phyloP scores from a whole-genome alignment of 352 stramenopile genomes.

The Hyphochytrium catenoides region DNA sequence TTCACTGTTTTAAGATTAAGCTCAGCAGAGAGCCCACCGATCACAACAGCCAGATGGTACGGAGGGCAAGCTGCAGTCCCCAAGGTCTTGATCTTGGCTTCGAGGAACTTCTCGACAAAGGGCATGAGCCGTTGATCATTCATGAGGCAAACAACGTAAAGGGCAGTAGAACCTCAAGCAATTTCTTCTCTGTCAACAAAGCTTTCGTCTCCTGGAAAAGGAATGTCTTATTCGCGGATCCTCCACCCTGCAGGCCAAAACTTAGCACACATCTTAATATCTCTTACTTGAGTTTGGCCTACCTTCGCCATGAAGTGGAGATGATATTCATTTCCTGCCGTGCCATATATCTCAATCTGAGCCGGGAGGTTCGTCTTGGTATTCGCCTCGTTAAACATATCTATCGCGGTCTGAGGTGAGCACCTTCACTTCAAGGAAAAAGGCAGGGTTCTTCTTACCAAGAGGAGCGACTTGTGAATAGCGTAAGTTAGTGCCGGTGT shows the following conservation, averaged over 20 bases:
- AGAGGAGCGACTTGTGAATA: slow-evolving; percentile 66
- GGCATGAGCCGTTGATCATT: not conserved
- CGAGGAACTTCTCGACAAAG: slow-evolving; percentile 14
- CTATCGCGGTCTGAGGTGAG: too few species aligned
- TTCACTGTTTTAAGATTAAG: slow-evolving; percentile 72
- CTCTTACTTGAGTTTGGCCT: too few species aligned
- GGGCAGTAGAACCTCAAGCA: slow-evolving; percentile 23
- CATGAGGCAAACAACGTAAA: slow-evolving; percentile 2
- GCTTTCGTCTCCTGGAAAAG: slow-evolving; percentile 77
- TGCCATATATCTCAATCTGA: slow-evolving; percentile 57
- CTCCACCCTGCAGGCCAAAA: too few species aligned
- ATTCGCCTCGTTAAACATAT: slow-evolving; percentile 74
- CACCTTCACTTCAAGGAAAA: too few species aligned
- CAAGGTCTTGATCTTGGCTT: slow-evolving; percentile 67
- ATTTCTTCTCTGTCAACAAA: slow-evolving; percentile 40
- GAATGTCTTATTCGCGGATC: slow-evolving; percentile 72
- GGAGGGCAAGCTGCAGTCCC: slow-evolving; percentile 61
- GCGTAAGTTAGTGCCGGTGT: slow-evolving; percentile 48
- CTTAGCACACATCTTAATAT: too few species aligned
- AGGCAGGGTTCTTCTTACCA: too few species aligned
- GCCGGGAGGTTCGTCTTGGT: slow-evolving; percentile 63
- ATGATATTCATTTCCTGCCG: slow-evolving; percentile 43
- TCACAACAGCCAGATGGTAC: slow-evolving; percentile 66
- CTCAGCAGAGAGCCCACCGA: slow-evolving; percentile 55
- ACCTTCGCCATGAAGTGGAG: slow-evolving; percentile 77